phyloP scores from a whole-genome alignment of 148 eudicot species.

The Dianthus caryophyllus region DNA sequence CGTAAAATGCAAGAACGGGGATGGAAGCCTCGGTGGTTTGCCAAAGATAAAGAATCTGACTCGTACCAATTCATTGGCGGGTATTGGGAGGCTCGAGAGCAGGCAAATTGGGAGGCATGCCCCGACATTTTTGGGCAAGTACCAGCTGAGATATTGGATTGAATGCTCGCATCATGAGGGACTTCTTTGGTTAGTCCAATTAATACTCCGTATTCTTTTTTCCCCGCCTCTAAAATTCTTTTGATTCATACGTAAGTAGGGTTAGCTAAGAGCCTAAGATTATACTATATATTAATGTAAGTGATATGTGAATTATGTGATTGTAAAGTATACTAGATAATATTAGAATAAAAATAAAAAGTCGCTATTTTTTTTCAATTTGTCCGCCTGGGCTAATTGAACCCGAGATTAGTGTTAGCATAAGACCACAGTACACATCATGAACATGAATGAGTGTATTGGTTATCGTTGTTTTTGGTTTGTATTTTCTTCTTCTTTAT shows the following conservation, averaged over 20 bases:
- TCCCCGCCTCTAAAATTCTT: conserved; percentile 21
- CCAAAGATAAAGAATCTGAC: conserved; percentile 56
- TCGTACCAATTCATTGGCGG: conserved; percentile 61
- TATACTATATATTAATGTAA: conserved; percentile 18
- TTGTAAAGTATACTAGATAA: conserved; percentile 32
- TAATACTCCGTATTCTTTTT: conserved; percentile 16
- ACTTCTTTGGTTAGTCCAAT: conserved; percentile 13
- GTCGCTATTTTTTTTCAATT: not conserved
- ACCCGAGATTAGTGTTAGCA: not conserved
- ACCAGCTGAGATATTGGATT: conserved; percentile 53
- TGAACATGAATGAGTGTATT: not conserved
- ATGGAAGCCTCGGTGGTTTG: conserved; percentile 88
- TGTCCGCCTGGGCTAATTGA: not conserved
- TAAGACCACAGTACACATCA: not conserved
- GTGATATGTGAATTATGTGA: conserved; percentile 24
- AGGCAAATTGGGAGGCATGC: conserved; percentile 67
- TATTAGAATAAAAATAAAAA: conserved; percentile 22
- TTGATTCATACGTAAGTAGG: conserved; percentile 26
- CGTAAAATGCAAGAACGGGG: conserved; percentile 94
- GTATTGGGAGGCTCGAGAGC: conserved; percentile 89
- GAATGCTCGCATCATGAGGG: conserved; percentile 15
- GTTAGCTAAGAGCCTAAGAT: conserved; percentile 21
- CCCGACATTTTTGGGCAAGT: conserved; percentile 86
- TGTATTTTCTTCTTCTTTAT: not conserved
- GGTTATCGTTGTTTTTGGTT: not conserved